Base-by-base conservation (phyloP, 768 basidiomycete species). In the Favolaschia claudopus region DNA sequence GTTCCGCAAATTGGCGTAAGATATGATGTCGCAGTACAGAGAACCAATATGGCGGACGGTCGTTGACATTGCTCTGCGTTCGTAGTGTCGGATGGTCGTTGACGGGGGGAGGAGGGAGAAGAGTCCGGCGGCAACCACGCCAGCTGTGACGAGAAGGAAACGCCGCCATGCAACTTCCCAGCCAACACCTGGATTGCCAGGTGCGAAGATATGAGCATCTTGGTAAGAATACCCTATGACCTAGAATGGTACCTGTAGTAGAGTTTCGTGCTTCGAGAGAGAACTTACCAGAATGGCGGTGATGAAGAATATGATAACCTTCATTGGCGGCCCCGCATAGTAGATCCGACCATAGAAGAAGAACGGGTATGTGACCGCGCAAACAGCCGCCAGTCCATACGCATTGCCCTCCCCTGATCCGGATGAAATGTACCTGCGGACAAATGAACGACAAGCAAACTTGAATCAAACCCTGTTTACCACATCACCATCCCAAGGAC, bases 61-160 rank as follows among this genome's bases (percentile, higher is more conserved):
- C 1, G 88, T 91, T 0, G 92, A 81, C 59, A 95, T 78, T 2
- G 87, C 81, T 7, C 80, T 77, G 5, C 93, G 86, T 61, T 93
- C 88, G 62, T 93, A 93, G 9, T 75, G 74, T 5, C 92, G 85
- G 33, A 92, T 86, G 0, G 92, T 91, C 1, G 84, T 89, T 0
- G 87, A 82, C n/a, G 87, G 89, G n/a, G 85, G 91, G 19, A 88
- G 76, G 77, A 85, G 86, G 9, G 85, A 92, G 64, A 87, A 81
- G n/a, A 91, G 70, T 60, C 90, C 89, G 63, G 93, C 93, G 14
- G 89, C 88, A 5, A 83, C 75, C 17, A 95, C 91, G 0, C 93
- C 93, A 9, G 77, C 78, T 2, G 83, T 76, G 1, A 95, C 93
- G 8, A 91, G 79, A 3, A 89, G 76, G 54, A 91, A 89, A 1